These are phyloP conservation scores for Cercospora sesami DNA, from an alignment of 2,329 filamentous ascomycete genomes.

Conservation along the genomic window DNA sequence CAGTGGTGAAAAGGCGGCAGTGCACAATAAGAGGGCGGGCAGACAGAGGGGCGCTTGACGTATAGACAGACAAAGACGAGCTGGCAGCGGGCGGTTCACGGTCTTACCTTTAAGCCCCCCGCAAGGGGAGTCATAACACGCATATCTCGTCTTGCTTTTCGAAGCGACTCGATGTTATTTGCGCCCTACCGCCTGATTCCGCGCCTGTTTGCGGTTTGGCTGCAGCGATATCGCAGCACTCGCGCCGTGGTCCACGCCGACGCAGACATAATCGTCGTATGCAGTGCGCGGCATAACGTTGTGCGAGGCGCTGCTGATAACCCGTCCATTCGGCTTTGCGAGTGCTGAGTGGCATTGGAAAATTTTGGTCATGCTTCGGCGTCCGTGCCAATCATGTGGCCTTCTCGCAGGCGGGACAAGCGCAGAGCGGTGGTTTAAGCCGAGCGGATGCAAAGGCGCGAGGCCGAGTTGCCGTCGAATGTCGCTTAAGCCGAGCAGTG, in stretches of 20 bases:
- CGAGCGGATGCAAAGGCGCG: not conserved
- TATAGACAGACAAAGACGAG: not conserved
- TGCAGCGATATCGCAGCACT: not conserved
- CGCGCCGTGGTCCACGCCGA: not conserved
- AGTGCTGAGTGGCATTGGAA: constrained; percentile 2
- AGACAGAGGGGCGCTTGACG: not conserved
- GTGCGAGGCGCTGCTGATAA: not conserved
- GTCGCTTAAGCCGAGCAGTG: constrained; percentile 1
- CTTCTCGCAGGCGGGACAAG: not conserved
- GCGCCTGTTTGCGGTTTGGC: not conserved
- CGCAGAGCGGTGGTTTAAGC: not conserved
- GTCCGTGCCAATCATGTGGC: constrained; percentile 3
- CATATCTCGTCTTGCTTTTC: not conserved
- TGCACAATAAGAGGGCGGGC: not conserved
- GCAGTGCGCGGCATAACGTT: not conserved
- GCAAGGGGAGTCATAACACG: constrained; percentile 7
- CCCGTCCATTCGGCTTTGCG: constrained; percentile 4
- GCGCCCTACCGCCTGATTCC: constrained; percentile 1
- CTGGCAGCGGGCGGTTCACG: not conserved
- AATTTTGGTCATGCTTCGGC: not conserved
- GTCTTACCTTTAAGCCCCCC: constrained; percentile 1
- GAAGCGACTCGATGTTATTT: not conserved
- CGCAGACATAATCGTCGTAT: not conserved
- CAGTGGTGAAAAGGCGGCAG: not conserved
- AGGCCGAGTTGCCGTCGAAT: not conserved